Conservation (phyloP, 2,329 filamentous ascomycete genomes). For the Tolypocladium guangdongense region DNA sequence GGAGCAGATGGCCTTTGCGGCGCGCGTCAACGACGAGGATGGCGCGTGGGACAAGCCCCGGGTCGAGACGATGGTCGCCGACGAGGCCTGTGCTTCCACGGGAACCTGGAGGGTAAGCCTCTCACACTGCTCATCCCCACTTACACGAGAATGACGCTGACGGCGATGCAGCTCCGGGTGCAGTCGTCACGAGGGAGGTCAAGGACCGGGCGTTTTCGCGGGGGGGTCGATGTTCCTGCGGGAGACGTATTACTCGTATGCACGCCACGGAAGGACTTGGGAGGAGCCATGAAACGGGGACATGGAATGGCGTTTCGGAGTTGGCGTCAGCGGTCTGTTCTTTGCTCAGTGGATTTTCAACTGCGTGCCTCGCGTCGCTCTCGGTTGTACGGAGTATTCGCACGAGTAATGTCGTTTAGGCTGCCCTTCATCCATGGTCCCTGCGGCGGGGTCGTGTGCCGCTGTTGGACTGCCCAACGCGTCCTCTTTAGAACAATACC, state of each 20-base stretch:
- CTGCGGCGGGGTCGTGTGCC: background rate
- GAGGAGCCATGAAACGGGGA: background rate
- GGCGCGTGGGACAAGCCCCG: background rate
- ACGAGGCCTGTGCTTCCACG: constrained; percentile 15
- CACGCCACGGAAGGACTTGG: too few relatives aligned
- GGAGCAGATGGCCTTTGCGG: constrained; percentile 18
- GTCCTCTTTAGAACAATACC: background rate
- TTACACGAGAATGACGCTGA: background rate
- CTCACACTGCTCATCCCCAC: too few relatives aligned
- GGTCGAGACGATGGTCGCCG: constrained; percentile 11
- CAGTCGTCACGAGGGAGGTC: background rate
- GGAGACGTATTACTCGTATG: too few relatives aligned
- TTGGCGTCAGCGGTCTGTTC: background rate
- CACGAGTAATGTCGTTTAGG: background rate
- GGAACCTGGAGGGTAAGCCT: constrained; percentile 12
- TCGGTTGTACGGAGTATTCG: background rate
- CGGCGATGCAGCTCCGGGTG: background rate
- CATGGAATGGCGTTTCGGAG: background rate
- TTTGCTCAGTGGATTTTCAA: background rate
- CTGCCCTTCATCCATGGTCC: background rate
- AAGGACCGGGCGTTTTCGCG: background rate
- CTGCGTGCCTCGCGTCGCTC: too few relatives aligned
- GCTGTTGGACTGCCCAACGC: background rate
- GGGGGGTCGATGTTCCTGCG: constrained; percentile 1
- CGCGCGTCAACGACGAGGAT: too few relatives aligned